Conservation (phyloP, 805 yeast species). For the Ogataea trehaloabstinens region DNA sequence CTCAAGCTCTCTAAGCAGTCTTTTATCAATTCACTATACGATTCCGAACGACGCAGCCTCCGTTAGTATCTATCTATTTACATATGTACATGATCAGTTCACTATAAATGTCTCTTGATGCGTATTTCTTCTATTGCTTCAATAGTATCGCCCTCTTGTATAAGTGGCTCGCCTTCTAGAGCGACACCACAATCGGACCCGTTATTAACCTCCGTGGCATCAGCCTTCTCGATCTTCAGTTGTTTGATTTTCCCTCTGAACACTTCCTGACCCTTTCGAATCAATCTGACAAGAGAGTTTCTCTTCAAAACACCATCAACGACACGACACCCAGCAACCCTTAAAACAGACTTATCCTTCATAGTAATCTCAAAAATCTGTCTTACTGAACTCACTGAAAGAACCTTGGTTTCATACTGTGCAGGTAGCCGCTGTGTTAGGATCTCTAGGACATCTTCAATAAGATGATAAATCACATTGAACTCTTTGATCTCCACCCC, state of each 20-base stretch:
- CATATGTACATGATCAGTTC: constrained; percentile 4
- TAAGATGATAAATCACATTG: constrained; percentile 82
- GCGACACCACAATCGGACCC: constrained; percentile 91
- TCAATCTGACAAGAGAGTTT: constrained; percentile 41
- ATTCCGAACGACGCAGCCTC: constrained; percentile 14
- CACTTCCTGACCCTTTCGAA: constrained; percentile 46
- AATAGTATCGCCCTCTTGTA: constrained; percentile 64
- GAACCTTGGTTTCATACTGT: constrained; percentile 58
- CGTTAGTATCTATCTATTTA: background rate
- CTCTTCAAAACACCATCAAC: constrained; percentile 63
- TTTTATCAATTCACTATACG: constrained; percentile 12
- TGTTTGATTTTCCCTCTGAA: constrained; percentile 53
- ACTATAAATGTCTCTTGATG: constrained; percentile 49
- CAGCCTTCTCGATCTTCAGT: constrained; percentile 79
- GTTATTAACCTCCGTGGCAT: constrained; percentile 70
- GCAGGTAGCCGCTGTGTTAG: constrained; percentile 64
- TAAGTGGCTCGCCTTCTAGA: constrained; percentile 41
- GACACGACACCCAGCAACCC: constrained; percentile 88
- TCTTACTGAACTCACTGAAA: constrained; percentile 67
- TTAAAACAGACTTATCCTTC: constrained; percentile 50
- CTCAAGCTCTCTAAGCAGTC: constrained; percentile 4
- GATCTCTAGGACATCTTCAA: constrained; percentile 75
- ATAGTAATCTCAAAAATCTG: constrained; percentile 69
- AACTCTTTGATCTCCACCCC: constrained; percentile 61
- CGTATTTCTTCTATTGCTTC: constrained; percentile 69